These are phyloP conservation scores for Penicillium sp. DNA, from an alignment of 2,329 filamentous ascomycete species.

Conservation along the genomic window DNA sequence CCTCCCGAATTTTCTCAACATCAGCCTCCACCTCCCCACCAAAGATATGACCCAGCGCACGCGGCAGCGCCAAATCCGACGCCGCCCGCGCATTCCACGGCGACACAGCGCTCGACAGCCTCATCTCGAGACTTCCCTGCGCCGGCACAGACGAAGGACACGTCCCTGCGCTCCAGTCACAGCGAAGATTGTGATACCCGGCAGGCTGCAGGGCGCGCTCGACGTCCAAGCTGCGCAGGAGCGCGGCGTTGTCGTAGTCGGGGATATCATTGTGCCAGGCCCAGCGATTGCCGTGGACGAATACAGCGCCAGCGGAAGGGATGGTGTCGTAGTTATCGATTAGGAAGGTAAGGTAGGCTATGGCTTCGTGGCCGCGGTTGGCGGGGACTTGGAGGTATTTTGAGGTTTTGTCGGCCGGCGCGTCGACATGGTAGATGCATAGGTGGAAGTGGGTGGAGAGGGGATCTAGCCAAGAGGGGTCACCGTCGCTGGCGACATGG, in stretches of 20 bases:
- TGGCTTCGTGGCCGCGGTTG: constrained; percentile 49
- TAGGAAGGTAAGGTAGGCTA: constrained; percentile 47
- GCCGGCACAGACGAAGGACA: constrained; percentile 34
- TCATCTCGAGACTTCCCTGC: constrained; percentile 44
- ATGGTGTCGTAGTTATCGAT: constrained; percentile 47
- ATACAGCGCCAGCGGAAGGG: constrained; percentile 40
- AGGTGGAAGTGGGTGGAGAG: constrained; percentile 43
- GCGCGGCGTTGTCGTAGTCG: constrained; percentile 45
- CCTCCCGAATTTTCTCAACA: constrained; percentile 16
- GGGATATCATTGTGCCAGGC: constrained; percentile 47
- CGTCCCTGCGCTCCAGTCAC: constrained; percentile 49
- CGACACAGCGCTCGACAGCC: constrained; percentile 37
- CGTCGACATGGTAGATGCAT: constrained; percentile 47
- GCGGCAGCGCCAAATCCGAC: constrained; percentile 39
- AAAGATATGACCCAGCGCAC: constrained; percentile 36
- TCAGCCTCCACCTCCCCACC: constrained; percentile 35
- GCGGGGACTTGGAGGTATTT: constrained; percentile 43
- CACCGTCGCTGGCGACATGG: constrained; percentile 42
- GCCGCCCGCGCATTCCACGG: constrained; percentile 45
- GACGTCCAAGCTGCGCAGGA: constrained; percentile 42
- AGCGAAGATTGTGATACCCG: constrained; percentile 51
- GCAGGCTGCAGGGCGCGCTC: constrained; percentile 35
- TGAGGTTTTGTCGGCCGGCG: constrained; percentile 24
- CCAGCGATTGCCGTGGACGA: constrained; percentile 45
- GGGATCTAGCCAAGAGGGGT: constrained; percentile 41